Evolutionary conservation across 78 protist genomes (phyloP).

Genomic region (Guillardia theta): DNA sequence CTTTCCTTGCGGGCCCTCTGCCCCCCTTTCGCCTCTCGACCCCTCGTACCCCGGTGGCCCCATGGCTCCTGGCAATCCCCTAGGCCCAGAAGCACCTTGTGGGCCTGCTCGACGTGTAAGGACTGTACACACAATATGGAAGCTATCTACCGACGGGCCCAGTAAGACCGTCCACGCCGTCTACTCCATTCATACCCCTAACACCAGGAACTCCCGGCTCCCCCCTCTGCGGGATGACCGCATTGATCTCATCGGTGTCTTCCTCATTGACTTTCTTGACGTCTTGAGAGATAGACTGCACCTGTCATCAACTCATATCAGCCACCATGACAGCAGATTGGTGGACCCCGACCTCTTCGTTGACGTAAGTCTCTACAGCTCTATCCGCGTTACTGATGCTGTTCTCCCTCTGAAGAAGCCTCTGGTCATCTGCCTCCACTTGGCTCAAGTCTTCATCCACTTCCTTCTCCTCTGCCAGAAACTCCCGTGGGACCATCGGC

Average conservation of each 20-base stretch:
- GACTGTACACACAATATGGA: neutral
- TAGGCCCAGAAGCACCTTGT: neutral
- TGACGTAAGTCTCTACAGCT: no score
- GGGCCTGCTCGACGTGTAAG: neutral
- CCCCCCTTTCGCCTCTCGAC: neutral
- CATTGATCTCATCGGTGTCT: neutral
- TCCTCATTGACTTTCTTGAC: neutral
- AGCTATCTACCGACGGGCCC: neutral
- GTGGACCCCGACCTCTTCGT: no score
- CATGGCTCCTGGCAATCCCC: neutral
- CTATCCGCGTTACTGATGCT: no score
- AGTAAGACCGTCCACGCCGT: neutral
- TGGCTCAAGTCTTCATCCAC: no score
- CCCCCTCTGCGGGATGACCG: neutral
- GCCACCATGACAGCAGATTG: no score
- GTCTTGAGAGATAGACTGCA: no score
- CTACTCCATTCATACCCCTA: neutral
- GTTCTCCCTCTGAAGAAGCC: no score
- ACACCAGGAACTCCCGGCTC: neutral
- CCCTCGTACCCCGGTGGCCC: neutral
- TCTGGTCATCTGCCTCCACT: no score
- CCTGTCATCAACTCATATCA: no score
- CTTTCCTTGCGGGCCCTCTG: neutral
- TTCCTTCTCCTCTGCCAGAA: no score
- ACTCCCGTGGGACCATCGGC: no score